phyloP scores from a whole-genome alignment of 2,329 filamentous ascomycete species.

The Trichoderma sp. region DNA sequence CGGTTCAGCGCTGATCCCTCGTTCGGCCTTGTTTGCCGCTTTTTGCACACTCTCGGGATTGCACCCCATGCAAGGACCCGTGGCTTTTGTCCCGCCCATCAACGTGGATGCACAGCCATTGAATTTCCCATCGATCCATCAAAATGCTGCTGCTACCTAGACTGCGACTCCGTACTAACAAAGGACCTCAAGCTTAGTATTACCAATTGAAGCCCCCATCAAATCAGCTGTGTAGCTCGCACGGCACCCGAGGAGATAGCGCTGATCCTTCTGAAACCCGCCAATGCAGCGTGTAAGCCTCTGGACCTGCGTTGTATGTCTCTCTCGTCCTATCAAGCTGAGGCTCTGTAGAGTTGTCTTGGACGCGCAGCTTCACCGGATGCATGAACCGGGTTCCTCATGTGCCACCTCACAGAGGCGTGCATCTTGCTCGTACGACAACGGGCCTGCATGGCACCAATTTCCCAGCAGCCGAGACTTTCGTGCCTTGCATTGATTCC shows the following conservation, averaged over 20 bases:
- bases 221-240: not conserved
- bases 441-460: conserved; percentile 6
- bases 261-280: not conserved
- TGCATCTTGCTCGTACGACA: not conserved
- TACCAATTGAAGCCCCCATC: not conserved
- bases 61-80: conserved; percentile 19
- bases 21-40: not conserved
- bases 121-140: not conserved
- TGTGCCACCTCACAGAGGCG: not conserved
- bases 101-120: not conserved
- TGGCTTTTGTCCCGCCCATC: conserved; percentile 9
- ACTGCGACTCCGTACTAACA: not conserved
- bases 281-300: not conserved
- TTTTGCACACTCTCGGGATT: not conserved
- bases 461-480: conserved; percentile 13
- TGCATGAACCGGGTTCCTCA: conserved; percentile 10
- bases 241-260: not conserved
- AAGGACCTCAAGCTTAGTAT: not conserved
- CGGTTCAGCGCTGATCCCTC: not conserved
- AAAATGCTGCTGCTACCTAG: not conserved
- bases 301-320: not conserved
- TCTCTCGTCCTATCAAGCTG: not conserved
- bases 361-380: conserved; percentile 19
- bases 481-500: not conserved
- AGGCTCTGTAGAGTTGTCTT: not conserved